A percentile compares a stretch with the other conserved stretches of the same genome.
Evolutionary conservation across 768 basidiomycete genomes (phyloP).

Genomic region (Auriscalpium microsporum): DNA sequence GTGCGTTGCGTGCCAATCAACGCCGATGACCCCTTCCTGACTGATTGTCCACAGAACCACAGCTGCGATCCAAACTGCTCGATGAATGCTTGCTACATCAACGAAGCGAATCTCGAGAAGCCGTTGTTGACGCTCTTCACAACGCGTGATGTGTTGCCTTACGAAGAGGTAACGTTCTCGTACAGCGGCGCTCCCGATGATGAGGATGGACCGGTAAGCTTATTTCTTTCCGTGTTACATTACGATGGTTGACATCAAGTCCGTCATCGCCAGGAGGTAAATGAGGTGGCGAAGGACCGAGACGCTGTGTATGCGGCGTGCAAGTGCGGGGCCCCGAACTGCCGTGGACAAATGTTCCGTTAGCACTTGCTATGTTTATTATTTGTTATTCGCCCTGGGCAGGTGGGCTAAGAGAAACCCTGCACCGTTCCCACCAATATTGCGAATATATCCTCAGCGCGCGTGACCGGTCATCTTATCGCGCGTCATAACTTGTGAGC

Average conservation of each 20-base stretch:
- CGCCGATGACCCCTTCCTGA: background rate
- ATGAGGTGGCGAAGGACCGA: conserved; percentile 5
- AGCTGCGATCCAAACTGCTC: conserved; percentile 82
- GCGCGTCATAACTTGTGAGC: too few species aligned
- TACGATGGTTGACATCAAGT: too few species aligned
- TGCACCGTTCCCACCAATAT: too few species aligned
- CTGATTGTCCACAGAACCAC: conserved; percentile 55
- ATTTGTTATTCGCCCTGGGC: too few species aligned
- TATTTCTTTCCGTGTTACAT: too few species aligned
- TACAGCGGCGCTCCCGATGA: conserved; percentile 48
- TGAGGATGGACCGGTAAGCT: conserved; percentile 15
- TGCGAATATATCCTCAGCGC: too few species aligned
- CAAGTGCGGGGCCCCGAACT: conserved; percentile 43
- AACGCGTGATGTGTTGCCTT: conserved; percentile 46
- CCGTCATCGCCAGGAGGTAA: background rate
- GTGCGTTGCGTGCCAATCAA: conserved; percentile 33
- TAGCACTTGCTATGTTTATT: background rate
- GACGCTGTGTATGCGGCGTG: conserved; percentile 43
- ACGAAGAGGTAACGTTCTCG: conserved; percentile 71
- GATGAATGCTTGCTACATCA: conserved; percentile 68
- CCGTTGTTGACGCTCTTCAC: conserved; percentile 66
- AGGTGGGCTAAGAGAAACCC: too few species aligned
- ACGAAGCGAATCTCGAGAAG: conserved; percentile 64
- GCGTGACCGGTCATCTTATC: too few species aligned
- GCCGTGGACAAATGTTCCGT: conserved; percentile 33